A percentile compares a stretch with the other conserved stretches of the same genome.
Conservation (phyloP, 2,329 filamentous ascomycete genomes). For the Penicillium janthinellum region DNA sequence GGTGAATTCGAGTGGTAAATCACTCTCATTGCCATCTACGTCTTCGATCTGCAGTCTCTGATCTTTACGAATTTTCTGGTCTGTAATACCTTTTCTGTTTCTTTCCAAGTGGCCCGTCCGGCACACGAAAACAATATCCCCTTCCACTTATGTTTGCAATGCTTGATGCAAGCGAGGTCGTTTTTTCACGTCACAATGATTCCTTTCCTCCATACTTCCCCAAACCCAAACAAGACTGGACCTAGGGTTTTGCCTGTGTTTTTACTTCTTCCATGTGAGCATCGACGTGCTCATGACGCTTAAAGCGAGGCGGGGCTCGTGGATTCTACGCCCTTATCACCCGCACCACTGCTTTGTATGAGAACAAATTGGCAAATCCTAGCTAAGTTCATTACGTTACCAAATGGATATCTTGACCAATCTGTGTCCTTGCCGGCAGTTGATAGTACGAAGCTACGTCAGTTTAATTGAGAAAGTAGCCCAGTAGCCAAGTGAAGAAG, state of each 20-base stretch:
- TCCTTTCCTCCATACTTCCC: slow-evolving; percentile 1
- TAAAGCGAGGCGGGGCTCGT: slow-evolving; percentile 24
- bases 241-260: slow-evolving; percentile 8
- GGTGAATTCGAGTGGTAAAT: slow-evolving; percentile 97
- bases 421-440: background rate
- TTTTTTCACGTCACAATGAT: slow-evolving; percentile 13
- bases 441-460: background rate
- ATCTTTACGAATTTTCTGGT: slow-evolving; percentile 12
- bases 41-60: slow-evolving; percentile 4
- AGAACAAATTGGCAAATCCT: slow-evolving; percentile 23
- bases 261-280: slow-evolving; percentile 11
- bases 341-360: slow-evolving; percentile 24
- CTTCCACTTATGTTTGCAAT: slow-evolving; percentile 14
- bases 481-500: slow-evolving; percentile 7
- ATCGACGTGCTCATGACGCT: slow-evolving; percentile 28
- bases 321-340: slow-evolving; percentile 5
- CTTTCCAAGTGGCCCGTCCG: background rate
- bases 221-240: slow-evolving; percentile 10
- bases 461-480: slow-evolving; percentile 3
- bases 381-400: slow-evolving; percentile 14
- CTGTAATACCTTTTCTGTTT: slow-evolving; percentile 20
- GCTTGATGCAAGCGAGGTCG: slow-evolving; percentile 18
- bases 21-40: background rate
- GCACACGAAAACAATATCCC: slow-evolving; percentile 19
- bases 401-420: background rate